Conservation (phyloP, 208 protist species). For the Acanthamoeba healyi region DNA sequence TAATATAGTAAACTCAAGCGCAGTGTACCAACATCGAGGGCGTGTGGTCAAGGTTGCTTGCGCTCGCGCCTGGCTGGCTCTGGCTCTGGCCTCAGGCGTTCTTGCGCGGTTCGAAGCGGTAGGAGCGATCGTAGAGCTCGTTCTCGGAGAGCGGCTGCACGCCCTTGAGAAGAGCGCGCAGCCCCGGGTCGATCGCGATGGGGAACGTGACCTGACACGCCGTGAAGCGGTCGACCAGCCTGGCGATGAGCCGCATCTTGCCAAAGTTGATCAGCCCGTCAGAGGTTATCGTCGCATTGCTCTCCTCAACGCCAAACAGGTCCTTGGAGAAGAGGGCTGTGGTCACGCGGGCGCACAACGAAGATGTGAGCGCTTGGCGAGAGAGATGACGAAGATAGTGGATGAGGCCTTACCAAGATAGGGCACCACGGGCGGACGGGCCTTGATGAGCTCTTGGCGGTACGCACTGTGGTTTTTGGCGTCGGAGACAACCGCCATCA, state of each 20-base stretch:
- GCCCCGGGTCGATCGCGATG: background rate
- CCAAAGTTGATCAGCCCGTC: conserved; percentile 31
- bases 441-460: conserved; percentile 3
- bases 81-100: too few relatives aligned
- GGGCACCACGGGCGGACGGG: background rate
- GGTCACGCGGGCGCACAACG: background rate
- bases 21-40: too few relatives aligned
- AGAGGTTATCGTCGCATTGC: background rate
- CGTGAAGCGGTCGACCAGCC: background rate
- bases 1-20: too few relatives aligned
- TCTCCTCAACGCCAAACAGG: conserved; percentile 37
- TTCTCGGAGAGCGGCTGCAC: conserved; percentile 17
- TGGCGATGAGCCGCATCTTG: conserved; percentile 3
- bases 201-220: conserved; percentile 11
- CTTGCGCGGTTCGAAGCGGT: conserved; percentile 20
- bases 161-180: conserved; percentile 13
- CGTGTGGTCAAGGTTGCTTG: too few relatives aligned
- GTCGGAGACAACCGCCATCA: background rate
- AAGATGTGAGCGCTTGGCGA: background rate
- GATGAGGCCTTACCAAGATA: conserved; percentile 5
- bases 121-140: conserved; percentile 6
- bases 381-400: background rate
- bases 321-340: conserved; percentile 42
- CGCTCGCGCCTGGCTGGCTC: too few relatives aligned
- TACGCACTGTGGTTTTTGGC: conserved; percentile 14